Evolutionary conservation across 1,139 yeast species (phyloP), one percentile per base, ranked within the genome.

Genomic region (Yarrowia galli): DNA sequence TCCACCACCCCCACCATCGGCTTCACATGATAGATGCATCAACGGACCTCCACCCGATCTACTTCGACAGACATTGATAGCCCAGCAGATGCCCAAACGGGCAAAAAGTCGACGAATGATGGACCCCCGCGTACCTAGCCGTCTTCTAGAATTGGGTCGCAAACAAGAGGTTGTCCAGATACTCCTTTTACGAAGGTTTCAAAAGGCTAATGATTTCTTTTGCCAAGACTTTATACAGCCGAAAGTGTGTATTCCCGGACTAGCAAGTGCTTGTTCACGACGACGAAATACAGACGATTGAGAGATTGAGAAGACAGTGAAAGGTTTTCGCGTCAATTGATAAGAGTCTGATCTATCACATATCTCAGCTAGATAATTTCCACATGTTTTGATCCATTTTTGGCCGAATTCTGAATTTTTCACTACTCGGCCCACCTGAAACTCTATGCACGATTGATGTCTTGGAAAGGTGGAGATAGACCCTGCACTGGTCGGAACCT

Each of bases 1-100:
- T 49, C 54, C 54, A 49, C 54, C 54, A 32, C 18, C 28, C 22
- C 49, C 18, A 45, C n/a, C 53, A 45, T 45, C 51, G 20, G 2
- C 36, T 16, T 1, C 35, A 22, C 60, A 54, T 38, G 60, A 23
- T 8, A 38, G 18, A 20, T 38, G 60, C 60, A 23, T 7, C 35
- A 22, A 38, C 46, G 60, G 16, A 22, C 60, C 60, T 54, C 60
- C 60, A 54, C 60, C 60, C 35, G 16, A 49, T 28, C n/a, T 49
- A 3, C 18, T 13, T 2, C 1, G 18, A 23, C 9, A 45, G 49
- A 28, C 8, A 16, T 9, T 10, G 23, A n/a, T n/a, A 12, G 38
- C 16, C n/a, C 40, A n/a, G 36, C 48, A 18, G 12, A 3, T 2
- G 56, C 42, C 42, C 42, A 28, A 51, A 54, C 23, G 13, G 60